A percentile compares a stretch with the other conserved stretches of the same genome.
These are phyloP conservation scores for Iris macrosiphon DNA, from an alignment of 106 monocot species.

Conservation along the genomic window DNA sequence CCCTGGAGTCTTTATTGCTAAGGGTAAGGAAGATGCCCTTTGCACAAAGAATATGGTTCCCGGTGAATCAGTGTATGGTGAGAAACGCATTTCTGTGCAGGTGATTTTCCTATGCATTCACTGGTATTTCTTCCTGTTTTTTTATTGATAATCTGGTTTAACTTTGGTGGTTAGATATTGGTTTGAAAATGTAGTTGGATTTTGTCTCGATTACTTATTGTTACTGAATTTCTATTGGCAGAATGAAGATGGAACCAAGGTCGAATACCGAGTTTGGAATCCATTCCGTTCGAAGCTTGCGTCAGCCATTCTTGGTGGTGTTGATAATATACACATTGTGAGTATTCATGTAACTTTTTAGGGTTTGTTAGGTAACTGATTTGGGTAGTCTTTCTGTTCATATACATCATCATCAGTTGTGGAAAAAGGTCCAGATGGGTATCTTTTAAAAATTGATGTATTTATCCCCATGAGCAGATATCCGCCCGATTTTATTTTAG, in stretches of 20 bases:
- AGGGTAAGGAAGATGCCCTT: conserved; percentile 95
- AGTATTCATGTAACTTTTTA: conserved; percentile 18
- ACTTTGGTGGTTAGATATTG: background rate
- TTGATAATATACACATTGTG: conserved; percentile 95
- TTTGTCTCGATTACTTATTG: background rate
- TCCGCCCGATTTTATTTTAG: too few relatives aligned
- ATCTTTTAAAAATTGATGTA: too few relatives aligned
- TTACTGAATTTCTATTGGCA: conserved; percentile 10
- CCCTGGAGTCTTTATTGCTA: conserved; percentile 83
- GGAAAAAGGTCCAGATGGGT: too few relatives aligned
- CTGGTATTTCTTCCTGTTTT: too few relatives aligned
- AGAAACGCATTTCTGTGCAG: conserved; percentile 93
- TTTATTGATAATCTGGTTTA: too few relatives aligned
- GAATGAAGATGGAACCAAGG: conserved; percentile 87
- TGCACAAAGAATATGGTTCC: conserved; percentile 85
- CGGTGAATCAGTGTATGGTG: conserved; percentile 89
- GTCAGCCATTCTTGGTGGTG: conserved; percentile 87
- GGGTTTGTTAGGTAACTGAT: too few relatives aligned
- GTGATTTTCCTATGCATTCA: too few relatives aligned
- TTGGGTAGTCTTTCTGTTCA: too few relatives aligned
- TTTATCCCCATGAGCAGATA: too few relatives aligned
- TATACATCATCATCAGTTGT: too few relatives aligned
- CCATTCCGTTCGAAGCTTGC: conserved; percentile 94
- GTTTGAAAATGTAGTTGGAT: background rate
- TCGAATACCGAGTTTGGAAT: conserved; percentile 94